Base-by-base conservation (phyloP, 768 basidiomycete genomes). In the Boletus barrowsii region DNA sequence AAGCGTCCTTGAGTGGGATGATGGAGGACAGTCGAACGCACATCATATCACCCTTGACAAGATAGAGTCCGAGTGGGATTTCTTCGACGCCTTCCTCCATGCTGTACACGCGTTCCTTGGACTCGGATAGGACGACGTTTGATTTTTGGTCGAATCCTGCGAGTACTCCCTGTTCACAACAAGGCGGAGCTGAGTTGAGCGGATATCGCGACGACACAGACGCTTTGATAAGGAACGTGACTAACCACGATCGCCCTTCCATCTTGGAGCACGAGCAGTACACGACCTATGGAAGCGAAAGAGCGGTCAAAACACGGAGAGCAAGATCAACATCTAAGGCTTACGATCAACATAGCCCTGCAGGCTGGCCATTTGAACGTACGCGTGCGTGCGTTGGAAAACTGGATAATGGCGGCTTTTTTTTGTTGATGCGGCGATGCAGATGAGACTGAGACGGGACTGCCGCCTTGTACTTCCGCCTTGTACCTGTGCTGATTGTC, bases 1-100 rank as follows among this genome's bases (percentile, higher is more conserved):
- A 35, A 59, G 43, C 3, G 8, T 41, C 41, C 33, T 18, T 29
- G 17, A 20, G 17, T 10, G 18, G 9, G n/a, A 15, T 13, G 17
- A 15, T 15, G 11, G 18, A 20, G 22, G 37, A 39, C 14, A 18
- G n/a, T 18, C 1, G 37, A 41, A 83, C 93, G 71, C 64, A 98
- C 97, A 96, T 94, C 81, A 94, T 94, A 69, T 99, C 97, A 3
- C 97, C 97, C 65, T 98, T 94, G 68, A 99, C 93, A 65, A 99
- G 86, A 72, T 99, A 98, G 42, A 98, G 78, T 0, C 97, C 97
- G 24, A 98, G 78, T 0, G 93, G 90, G 10, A 94, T 85, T 77
- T 98, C 94, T 72, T 98, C 92, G 26, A 97, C 93, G 39, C 90
- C 89, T 64, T 91, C 90, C 15, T 99, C 97, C 49, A 82, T 73